Evolutionary conservation across 495 filamentous ascomycete species (phyloP), one percentile per base, ranked within the genome.

Genomic region (Schizothecium vesticola): DNA sequence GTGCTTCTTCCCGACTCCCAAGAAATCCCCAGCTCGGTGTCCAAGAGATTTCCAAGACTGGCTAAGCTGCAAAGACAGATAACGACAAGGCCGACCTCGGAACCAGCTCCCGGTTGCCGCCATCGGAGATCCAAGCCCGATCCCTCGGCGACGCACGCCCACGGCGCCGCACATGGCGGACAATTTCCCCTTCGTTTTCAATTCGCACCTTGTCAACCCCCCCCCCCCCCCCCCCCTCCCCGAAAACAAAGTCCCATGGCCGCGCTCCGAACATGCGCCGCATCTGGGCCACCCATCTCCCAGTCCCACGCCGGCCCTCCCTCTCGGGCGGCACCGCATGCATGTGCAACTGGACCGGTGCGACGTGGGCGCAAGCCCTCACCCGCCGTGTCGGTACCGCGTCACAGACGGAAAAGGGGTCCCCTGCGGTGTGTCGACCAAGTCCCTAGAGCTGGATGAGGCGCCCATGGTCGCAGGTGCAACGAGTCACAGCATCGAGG

Each of bases 381-480:
- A 9, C 43, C 43, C 43, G 24, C 63, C 13, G 24, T 22, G 26
- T 21, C 24, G 26, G 55, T 57, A 65, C 24, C 29, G 28, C 51
- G 23, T 57, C 63, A 51, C 43, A n/a, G 19, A 7, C 43, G 19
- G 43, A 36, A 31, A 28, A 65, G 56, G 29, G 63, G 62, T 13
- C 62, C 22, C 5, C 31, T 51, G 36, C 62, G 21, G 23, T 64
- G 29, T 26, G 29, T 55, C 62, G 31, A 29, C 62, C 25, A 19
- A 23, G 29, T 64, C 36, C 36, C 62, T 33, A 64, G 24, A 64
- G 21, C 65, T 60, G 21, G 56, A 29, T 66, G 65, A 66, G 36
- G 65, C 65, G 65, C 28, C 36, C 56, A 56, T 8, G 65, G 65
- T 66, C 65, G 65, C 56, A 66, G 65, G 51, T 66, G 65, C 65